Conservation (phyloP, 345 rosid genomes). For the Euclidium syriacum region DNA sequence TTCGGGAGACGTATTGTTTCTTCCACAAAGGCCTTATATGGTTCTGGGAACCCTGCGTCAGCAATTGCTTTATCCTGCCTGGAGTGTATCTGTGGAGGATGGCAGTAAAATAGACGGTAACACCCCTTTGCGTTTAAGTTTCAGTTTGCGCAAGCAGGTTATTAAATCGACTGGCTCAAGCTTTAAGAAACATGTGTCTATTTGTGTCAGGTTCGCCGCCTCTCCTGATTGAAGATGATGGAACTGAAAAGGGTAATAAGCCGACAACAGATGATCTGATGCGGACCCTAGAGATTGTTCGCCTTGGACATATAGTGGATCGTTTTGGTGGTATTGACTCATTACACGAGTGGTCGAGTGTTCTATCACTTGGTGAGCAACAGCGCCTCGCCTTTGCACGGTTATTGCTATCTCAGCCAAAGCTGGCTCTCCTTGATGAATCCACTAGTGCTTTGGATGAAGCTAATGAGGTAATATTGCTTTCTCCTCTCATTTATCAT, state of each 20-base stretch:
- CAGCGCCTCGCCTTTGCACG: constrained; percentile 95
- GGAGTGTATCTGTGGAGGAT: constrained; percentile 32
- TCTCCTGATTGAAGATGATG: constrained; percentile 35
- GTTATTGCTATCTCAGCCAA: constrained; percentile 71
- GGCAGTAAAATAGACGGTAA: constrained; percentile 20
- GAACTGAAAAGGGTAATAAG: constrained; percentile 31
- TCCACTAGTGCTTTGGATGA: constrained; percentile 96
- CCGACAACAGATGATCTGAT: constrained; percentile 67
- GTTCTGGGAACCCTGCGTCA: constrained; percentile 92
- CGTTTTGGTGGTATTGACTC: constrained; percentile 73
- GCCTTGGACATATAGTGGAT: constrained; percentile 61
- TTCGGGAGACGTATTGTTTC: constrained; percentile 57
- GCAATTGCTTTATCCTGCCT: constrained; percentile 88
- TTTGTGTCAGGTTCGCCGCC: constrained; percentile 42
- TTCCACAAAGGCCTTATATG: constrained; percentile 98
- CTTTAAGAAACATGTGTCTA: background rate
- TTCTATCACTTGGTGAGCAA: constrained; percentile 96
- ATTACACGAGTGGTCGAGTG: constrained; percentile 81
- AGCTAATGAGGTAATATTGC: constrained; percentile 66
- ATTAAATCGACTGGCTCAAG: background rate
- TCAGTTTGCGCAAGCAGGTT: constrained; percentile 2
- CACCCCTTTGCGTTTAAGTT: constrained; percentile 2
- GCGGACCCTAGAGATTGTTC: constrained; percentile 59
- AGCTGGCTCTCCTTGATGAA: constrained; percentile 78
- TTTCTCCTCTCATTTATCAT: background rate